Conservation (phyloP, 2,329 filamentous ascomycete species). For the Ascochyta clinopodiicola region DNA sequence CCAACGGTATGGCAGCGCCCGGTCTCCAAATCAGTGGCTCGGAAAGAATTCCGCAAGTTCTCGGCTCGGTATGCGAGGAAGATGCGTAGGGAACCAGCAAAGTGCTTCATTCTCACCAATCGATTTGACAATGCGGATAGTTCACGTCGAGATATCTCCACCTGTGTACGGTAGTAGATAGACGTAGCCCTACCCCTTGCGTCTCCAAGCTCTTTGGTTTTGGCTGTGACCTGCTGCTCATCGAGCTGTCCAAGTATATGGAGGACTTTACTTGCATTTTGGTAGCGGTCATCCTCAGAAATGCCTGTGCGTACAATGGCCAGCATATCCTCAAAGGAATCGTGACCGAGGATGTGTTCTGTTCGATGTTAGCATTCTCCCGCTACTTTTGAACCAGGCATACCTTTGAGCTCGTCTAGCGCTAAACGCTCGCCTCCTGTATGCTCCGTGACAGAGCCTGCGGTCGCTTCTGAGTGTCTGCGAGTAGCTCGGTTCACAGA, state of each 20-base stretch:
- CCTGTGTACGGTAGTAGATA: too few species aligned
- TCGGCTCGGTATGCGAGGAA: constrained; percentile 34
- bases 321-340: constrained; percentile 38
- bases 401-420: constrained; percentile 33
- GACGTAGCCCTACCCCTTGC: background rate
- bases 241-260: constrained; percentile 19
- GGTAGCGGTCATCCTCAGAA: constrained; percentile 4
- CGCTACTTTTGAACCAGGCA: background rate
- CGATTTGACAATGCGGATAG: constrained; percentile 7
- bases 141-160: background rate
- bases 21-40: background rate
- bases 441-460: constrained; percentile 2
- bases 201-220: constrained; percentile 2
- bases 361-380: background rate
- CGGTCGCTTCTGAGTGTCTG: background rate
- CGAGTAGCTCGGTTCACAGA: background rate
- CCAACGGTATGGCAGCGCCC: background rate
- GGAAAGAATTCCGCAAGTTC: background rate
- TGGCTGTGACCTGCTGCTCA: constrained; percentile 11
- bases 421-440: constrained; percentile 6
- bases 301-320: constrained; percentile 24
- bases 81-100: constrained; percentile 30
- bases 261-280: constrained; percentile 26
- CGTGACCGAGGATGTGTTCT: constrained; percentile 28
- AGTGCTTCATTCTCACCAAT: constrained; percentile 2